A percentile compares a stretch with the other conserved stretches of the same genome.
These are phyloP conservation scores for Echium plantagineum DNA, from an alignment of 257 asterid species.

Conservation along the genomic window DNA sequence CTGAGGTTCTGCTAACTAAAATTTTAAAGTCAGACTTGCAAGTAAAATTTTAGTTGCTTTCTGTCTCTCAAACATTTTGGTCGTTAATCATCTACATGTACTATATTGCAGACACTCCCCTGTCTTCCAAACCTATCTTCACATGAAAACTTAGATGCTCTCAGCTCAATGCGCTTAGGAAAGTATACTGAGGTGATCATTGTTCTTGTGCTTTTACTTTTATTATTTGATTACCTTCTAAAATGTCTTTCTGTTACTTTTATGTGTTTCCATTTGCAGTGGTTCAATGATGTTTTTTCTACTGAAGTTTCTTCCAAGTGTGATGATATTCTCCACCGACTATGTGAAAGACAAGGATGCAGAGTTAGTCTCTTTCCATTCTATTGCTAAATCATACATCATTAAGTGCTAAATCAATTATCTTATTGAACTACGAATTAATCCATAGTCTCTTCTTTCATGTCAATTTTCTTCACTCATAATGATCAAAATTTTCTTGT, in stretches of 20 bases:
- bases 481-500: slow-evolving; percentile 10
- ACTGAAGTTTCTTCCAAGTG: slow-evolving; percentile 71
- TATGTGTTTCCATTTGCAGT: slow-evolving; percentile 17
- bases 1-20: no score
- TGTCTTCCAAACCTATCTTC: slow-evolving; percentile 68
- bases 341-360: slow-evolving; percentile 76
- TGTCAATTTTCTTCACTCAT: background rate
- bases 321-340: slow-evolving; percentile 60
- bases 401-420: background rate
- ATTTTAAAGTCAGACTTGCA: no score
- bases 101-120: slow-evolving; percentile 58
- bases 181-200: slow-evolving; percentile 76
- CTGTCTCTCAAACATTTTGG: background rate
- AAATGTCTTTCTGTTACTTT: slow-evolving; percentile 11
- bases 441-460: background rate
- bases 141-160: slow-evolving; percentile 28
- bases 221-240: slow-evolving; percentile 8
- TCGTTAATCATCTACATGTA: slow-evolving; percentile 11
- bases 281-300: slow-evolving; percentile 96
- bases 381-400: background rate
- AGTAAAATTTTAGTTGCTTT: no score
- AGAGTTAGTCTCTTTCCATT: slow-evolving; percentile 35
- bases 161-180: slow-evolving; percentile 60
- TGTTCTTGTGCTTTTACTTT: slow-evolving; percentile 10
- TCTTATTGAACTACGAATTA: background rate